Conservation (phyloP, 768 basidiomycete species). For the Hortiboletus flavorubellus region DNA sequence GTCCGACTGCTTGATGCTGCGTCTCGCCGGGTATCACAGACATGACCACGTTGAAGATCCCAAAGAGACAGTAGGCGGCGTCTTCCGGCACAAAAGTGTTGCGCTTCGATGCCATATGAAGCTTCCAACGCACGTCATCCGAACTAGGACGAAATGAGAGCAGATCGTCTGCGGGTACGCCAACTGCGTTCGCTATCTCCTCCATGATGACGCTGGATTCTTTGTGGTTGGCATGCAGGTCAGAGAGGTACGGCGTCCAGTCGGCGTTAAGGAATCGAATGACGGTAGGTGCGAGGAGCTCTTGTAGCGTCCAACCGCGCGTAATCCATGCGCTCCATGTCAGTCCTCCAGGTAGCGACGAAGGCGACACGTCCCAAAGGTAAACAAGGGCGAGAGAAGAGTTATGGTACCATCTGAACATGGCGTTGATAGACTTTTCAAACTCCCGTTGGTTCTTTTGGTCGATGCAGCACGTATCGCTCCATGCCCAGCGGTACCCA, state of each 20-base stretch:
- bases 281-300: conserved; percentile 5
- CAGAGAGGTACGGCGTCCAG: conserved; percentile 5
- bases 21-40: conserved; percentile 1
- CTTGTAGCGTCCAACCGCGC: conserved; percentile 13
- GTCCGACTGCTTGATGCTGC: conserved; percentile 1
- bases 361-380: conserved; percentile 6
- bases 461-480: conserved; percentile 10
- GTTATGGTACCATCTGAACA: conserved; percentile 10
- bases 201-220: not conserved
- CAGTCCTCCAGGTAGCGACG: not conserved
- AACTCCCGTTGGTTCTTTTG: conserved; percentile 6
- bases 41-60: conserved; percentile 1
- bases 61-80: conserved; percentile 5
- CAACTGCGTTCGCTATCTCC: not conserved
- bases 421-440: conserved; percentile 4
- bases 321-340: conserved; percentile 1
- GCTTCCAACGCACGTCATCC: conserved; percentile 3
- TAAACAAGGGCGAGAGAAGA: conserved; percentile 8
- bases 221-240: conserved; percentile 3
- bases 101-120: conserved; percentile 7
- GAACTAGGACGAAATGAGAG: conserved; percentile 1
- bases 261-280: conserved; percentile 3
- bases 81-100: not conserved
- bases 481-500: conserved; percentile 10
- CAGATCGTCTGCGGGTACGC: not conserved